These are phyloP conservation scores for Erythrobasidium hasegawianum DNA, from an alignment of 1,284 basidiomycete species.

Conservation along the genomic window DNA sequence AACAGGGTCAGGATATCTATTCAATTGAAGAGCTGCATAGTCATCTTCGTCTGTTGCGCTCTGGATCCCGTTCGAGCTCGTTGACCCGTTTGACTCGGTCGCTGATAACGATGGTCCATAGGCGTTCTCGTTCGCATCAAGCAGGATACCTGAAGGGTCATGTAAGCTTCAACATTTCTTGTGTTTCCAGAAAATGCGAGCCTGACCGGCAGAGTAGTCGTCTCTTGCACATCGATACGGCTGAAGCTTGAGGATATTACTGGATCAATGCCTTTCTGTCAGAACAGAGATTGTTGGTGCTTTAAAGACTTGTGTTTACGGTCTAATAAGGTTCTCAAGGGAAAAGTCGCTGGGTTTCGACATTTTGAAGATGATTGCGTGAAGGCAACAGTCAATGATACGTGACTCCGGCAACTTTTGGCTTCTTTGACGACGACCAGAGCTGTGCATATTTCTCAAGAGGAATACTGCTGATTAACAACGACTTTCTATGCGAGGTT, in stretches of 20 bases:
- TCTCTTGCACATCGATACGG: conserved; percentile 96
- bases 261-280: conserved; percentile 64
- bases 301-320: background rate
- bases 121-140: conserved; percentile 97
- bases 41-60: conserved; percentile 46
- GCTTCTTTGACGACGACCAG: background rate
- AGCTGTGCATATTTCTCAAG: background rate
- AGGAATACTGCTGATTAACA: background rate
- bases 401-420: too few relatives aligned
- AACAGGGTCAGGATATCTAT: conserved; percentile 83
- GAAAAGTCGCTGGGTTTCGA: conserved; percentile 27
- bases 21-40: conserved; percentile 56
- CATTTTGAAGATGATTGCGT: conserved; percentile 7
- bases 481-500: too few relatives aligned
- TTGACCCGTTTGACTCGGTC: conserved; percentile 11
- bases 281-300: background rate
- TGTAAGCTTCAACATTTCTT: background rate
- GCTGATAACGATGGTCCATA: conserved; percentile 73
- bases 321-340: conserved; percentile 26
- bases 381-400: background rate
- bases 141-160: conserved; percentile 58
- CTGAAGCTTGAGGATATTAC: conserved; percentile 85
- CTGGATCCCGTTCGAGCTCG: conserved; percentile 5
- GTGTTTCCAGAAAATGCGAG: background rate
- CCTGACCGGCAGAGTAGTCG: conserved; percentile 75